Evolutionary conservation across 73 alveolate species (phyloP), one percentile per base, ranked within the genome.

Genomic region (Symbiodinium pilosum): DNA sequence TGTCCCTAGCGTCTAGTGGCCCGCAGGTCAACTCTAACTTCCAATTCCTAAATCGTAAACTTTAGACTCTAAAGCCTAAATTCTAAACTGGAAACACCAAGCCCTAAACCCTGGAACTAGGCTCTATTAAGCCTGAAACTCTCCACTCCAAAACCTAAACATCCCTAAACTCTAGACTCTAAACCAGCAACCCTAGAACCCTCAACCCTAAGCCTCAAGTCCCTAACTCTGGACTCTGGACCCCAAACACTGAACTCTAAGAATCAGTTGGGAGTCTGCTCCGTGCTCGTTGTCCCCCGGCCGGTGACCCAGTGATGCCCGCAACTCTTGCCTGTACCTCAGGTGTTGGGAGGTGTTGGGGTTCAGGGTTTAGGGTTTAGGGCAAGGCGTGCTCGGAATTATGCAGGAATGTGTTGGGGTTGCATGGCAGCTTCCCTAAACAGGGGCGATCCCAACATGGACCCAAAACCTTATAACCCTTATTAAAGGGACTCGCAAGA

Each of bases 231-330:
- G 81, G 24, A 64, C 81, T n/a, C n/a, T 26, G 36, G 36, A 64
- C 39, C 16, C 11, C 39, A 18, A 1, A 20, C 36, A 9, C 83
- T 18, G 28, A 16, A 64, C 38, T 30, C 8, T 64, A 36, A 64
- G 40, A 24, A 34, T 34, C n/a, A 11, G 94, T 42, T 84, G 11
- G 14, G 83, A 11, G 51, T 21, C 95, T 88, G 95, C 95, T 88
- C 95, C 28, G 87, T 39, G 32, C 87, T 64, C 84, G 95, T 88
- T 47, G 84, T 84, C 51, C 95, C 95, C 21, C 95, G 95, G 24
- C 95, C 95, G 20, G 95, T 64, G 38, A 88, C 86, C 95, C 95
- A 88, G 95, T 40, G 85, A 32, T 88, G 95, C n/a, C 95, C 87
- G 51, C 95, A 88, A 44, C 95, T 59, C 26, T 56, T 38, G 52